Conservation (phyloP, 2,329 filamentous ascomycete species). For the Diaporthe aspalathi region DNA sequence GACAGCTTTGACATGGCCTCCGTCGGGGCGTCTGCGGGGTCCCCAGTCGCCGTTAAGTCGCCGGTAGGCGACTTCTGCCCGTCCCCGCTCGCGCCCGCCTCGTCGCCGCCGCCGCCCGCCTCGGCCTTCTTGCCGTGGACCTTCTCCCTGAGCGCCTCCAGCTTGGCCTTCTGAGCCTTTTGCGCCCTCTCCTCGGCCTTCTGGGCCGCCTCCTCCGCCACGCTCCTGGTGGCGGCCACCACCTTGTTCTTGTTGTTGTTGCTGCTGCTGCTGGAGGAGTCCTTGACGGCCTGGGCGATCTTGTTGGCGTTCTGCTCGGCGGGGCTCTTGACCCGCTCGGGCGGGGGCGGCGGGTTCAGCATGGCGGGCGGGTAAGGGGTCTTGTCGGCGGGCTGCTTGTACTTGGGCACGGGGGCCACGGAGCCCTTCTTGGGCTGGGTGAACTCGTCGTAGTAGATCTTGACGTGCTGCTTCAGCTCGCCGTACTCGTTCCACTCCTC, state of each 20-base stretch:
- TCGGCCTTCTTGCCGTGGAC: conserved; percentile 58
- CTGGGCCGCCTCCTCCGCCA: conserved; percentile 73
- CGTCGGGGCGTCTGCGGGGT: conserved; percentile 27
- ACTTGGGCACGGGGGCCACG: conserved; percentile 56
- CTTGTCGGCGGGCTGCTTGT: conserved; percentile 52
- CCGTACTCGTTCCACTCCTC: conserved; percentile 99
- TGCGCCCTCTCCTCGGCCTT: conserved; percentile 74
- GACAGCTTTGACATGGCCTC: conserved; percentile 38
- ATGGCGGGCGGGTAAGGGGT: conserved; percentile 42
- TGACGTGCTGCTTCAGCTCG: conserved; percentile 89
- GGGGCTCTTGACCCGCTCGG: conserved; percentile 42
- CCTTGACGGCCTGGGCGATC: conserved; percentile 33
- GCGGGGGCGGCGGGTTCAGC: conserved; percentile 42
- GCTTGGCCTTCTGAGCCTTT: conserved; percentile 70
- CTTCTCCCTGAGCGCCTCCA: conserved; percentile 66
- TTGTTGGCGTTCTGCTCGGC: conserved; percentile 41
- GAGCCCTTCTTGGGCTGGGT: conserved; percentile 68
- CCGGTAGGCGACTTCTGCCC: conserved; percentile 3
- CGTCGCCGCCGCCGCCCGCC: conserved; percentile 31
- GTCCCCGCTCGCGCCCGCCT: conserved; percentile 37
- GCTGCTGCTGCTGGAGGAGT: conserved; percentile 44
- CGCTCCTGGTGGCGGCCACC: conserved; percentile 61
- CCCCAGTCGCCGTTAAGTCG: background rate
- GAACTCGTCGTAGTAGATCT: conserved; percentile 72
- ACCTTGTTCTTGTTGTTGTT: conserved; percentile 43